Conservation (phyloP, 371 early-diverging fungal species). For the Mucor irregularis region DNA sequence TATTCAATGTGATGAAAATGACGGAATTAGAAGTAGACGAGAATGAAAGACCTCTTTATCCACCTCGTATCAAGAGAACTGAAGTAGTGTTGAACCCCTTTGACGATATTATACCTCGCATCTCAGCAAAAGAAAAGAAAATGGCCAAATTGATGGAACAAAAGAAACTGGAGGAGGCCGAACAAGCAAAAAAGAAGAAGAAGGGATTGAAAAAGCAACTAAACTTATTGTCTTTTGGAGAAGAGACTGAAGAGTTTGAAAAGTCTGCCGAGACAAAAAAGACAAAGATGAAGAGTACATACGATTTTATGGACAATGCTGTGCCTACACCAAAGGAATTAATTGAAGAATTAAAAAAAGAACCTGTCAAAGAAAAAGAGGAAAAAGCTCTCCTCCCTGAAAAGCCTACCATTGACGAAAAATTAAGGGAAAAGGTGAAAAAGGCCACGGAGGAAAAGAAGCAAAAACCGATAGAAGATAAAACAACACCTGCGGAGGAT, state of each 20-base stretch:
- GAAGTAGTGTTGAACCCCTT: slow-evolving; percentile 87
- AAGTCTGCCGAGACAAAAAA: slow-evolving; percentile 22
- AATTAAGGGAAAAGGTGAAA: slow-evolving; percentile 13
- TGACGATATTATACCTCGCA: slow-evolving; percentile 87
- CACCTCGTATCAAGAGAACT: slow-evolving; percentile 66
- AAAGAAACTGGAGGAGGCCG: slow-evolving; percentile 35
- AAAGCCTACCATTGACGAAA: slow-evolving; percentile 7
- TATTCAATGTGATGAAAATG: slow-evolving; percentile 89
- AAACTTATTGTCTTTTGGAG: slow-evolving; percentile 87
- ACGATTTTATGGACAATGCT: slow-evolving; percentile 66
- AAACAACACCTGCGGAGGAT: slow-evolving; percentile 10
- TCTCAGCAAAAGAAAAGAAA: slow-evolving; percentile 60
- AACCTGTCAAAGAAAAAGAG: neutral
- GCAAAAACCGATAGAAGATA: neutral
- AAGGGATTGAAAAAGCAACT: slow-evolving; percentile 70
- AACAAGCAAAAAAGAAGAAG: slow-evolving; percentile 51
- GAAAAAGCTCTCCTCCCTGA: neutral
- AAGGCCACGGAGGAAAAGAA: slow-evolving; percentile 17
- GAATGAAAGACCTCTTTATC: slow-evolving; percentile 83
- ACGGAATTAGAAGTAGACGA: slow-evolving; percentile 77
- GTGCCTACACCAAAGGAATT: slow-evolving; percentile 8
- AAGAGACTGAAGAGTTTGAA: slow-evolving; percentile 61
- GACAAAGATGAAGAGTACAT: slow-evolving; percentile 63
- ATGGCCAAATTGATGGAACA: slow-evolving; percentile 35
- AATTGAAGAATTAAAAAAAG: slow-evolving; percentile 1